Percentiles rank a stretch among this genome's conserved stretches.
phyloP scores from a whole-genome alignment of 1,139 yeast genomes.

The Entelexis sorbosivorans region DNA sequence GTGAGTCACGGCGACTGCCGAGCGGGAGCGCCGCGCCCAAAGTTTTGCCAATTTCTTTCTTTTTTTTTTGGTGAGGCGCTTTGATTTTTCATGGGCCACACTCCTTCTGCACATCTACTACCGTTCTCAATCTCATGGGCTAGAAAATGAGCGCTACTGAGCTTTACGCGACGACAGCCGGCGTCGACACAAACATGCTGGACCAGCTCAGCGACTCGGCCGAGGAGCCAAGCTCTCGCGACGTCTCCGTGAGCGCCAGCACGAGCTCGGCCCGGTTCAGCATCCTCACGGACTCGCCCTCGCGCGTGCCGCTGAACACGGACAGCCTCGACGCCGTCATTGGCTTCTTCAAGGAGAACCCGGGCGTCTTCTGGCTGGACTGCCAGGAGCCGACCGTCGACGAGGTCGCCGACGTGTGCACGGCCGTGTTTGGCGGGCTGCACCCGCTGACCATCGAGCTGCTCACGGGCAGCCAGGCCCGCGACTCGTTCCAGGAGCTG shows the following conservation, averaged over 20 bases:
- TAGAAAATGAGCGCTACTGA: conserved; percentile 2
- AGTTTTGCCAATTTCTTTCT: no score
- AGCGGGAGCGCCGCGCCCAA: background rate
- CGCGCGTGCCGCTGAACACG: background rate
- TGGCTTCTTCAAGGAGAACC: background rate
- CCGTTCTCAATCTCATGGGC: background rate
- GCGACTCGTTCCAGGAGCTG: conserved; percentile 3
- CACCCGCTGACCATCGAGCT: conserved; percentile 6
- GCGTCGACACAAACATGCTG: background rate
- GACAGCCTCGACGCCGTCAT: background rate
- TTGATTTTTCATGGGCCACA: no score
- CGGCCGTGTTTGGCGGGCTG: conserved; percentile 2
- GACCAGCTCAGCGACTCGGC: background rate
- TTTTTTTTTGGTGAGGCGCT: no score
- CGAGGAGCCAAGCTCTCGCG: background rate
- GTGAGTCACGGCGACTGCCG: background rate
- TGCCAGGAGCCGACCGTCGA: background rate
- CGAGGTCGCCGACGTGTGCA: background rate
- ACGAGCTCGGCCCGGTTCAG: background rate
- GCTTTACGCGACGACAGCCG: background rate
- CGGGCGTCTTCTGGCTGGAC: conserved; percentile 3
- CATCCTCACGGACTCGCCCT: background rate
- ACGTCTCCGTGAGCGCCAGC: background rate
- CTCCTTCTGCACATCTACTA: no score
- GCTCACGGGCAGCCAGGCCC: background rate